Conservation (phyloP, 306 rosid genomes). For the Prunus davidiana region DNA sequence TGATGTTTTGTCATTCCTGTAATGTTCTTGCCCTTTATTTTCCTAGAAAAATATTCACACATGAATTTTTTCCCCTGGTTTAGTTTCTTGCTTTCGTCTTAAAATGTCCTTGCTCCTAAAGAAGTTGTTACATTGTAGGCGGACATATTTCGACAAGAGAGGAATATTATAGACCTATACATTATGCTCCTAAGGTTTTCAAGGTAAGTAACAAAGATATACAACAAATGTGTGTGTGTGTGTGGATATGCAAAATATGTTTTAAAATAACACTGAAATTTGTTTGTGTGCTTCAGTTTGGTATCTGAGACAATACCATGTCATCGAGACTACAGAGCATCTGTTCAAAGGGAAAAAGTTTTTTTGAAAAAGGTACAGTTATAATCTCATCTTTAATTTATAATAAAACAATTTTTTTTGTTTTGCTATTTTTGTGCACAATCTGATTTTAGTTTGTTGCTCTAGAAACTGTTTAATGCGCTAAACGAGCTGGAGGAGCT, state of each 20-base stretch:
- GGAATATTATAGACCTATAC: conserved; percentile 79
- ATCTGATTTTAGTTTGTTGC: conserved; percentile 25
- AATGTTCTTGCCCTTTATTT: not conserved
- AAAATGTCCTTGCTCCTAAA: conserved; percentile 12
- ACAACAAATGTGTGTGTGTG: not conserved
- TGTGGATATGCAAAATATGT: not conserved
- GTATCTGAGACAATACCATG: conserved; percentile 83
- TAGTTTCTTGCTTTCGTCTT: conserved; percentile 13
- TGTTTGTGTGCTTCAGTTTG: conserved; percentile 51
- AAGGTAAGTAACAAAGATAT: conserved; percentile 47
- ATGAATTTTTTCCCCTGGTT: not conserved
- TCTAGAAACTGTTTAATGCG: conserved; percentile 63
- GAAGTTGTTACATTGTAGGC: conserved; percentile 57
- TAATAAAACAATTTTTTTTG: not conserved
- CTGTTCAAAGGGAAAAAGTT: conserved; percentile 54
- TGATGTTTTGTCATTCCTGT: not conserved
- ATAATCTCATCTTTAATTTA: conserved; percentile 4
- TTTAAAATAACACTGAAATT: not conserved
- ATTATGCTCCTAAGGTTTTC: conserved; percentile 92
- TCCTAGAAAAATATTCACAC: not conserved
- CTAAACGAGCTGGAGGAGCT: conserved; percentile 76
- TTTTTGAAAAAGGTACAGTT: conserved; percentile 61
- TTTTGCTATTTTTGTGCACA: conserved; percentile 3
- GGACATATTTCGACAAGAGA: conserved; percentile 85
- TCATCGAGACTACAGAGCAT: conserved; percentile 63